phyloP scores from a whole-genome alignment of 1,284 basidiomycete genomes.

The Fistulina hepatica region DNA sequence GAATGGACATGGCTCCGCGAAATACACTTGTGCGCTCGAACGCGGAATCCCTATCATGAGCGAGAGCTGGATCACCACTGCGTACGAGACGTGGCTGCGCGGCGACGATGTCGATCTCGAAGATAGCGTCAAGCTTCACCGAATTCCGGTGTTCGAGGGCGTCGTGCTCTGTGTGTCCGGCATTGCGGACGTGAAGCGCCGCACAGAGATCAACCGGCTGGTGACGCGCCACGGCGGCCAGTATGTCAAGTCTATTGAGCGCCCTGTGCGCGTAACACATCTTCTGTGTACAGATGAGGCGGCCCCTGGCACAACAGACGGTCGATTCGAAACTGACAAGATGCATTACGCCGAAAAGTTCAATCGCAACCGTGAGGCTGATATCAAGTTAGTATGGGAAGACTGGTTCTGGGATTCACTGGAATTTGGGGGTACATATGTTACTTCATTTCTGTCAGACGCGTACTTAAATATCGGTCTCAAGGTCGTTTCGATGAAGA shows the following conservation, averaged over 20 bases:
- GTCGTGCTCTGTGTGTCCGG: constrained; percentile 59
- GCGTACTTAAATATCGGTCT: constrained; percentile 5
- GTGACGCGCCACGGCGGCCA: constrained; percentile 42
- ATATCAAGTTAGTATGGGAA: constrained; percentile 68
- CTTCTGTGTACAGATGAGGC: constrained; percentile 46
- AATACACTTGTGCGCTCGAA: constrained; percentile 68
- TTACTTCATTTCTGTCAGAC: too few relatives aligned
- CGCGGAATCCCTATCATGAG: constrained; percentile 63
- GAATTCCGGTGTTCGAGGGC: constrained; percentile 54
- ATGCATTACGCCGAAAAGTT: constrained; percentile 62
- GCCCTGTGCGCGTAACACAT: constrained; percentile 61
- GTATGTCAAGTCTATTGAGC: constrained; percentile 51
- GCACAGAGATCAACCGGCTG: constrained; percentile 46
- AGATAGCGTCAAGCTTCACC: constrained; percentile 44
- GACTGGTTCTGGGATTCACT: constrained; percentile 82
- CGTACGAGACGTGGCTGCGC: constrained; percentile 59
- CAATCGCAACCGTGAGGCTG: constrained; percentile 49
- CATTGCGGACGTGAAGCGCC: constrained; percentile 40
- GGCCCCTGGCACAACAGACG: not conserved
- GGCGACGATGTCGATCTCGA: constrained; percentile 65
- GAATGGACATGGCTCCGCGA: constrained; percentile 56
- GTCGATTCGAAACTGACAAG: constrained; percentile 46
- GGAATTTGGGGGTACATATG: constrained; percentile 45
- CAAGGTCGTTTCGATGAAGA: constrained; percentile 39
- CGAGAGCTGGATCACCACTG: constrained; percentile 60